Percentiles rank a stretch among this genome's conserved stretches.
Evolutionary conservation across 1,139 yeast species (phyloP).

Genomic region (Scheffersomyces quercinus): DNA sequence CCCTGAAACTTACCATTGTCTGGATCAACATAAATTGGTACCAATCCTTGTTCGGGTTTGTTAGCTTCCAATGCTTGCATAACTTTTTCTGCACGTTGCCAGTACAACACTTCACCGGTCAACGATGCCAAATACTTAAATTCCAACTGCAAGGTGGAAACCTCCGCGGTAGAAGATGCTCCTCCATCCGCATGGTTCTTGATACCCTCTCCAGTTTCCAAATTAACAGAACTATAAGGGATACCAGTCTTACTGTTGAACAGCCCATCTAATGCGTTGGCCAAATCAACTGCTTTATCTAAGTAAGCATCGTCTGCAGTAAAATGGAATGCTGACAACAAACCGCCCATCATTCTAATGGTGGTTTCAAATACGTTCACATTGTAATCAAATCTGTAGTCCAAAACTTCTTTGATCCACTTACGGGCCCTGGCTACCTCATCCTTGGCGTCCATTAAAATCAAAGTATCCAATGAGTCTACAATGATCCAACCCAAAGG

Average conservation of each 20-base stretch:
- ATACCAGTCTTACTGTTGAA: slow-evolving; percentile 66
- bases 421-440: slow-evolving; percentile 64
- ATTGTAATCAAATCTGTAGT: slow-evolving; percentile 58
- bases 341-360: slow-evolving; percentile 90
- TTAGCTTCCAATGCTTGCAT: slow-evolving; percentile 63
- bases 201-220: slow-evolving; percentile 61
- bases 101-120: slow-evolving; percentile 76
- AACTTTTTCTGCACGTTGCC: slow-evolving; percentile 76
- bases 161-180: slow-evolving; percentile 84
- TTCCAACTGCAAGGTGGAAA: slow-evolving; percentile 83
- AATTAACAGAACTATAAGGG: slow-evolving; percentile 79
- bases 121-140: slow-evolving; percentile 78
- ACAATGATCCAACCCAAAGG: slow-evolving; percentile 97
- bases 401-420: slow-evolving; percentile 68
- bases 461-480: slow-evolving; percentile 82
- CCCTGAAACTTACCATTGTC: slow-evolving; percentile 72
- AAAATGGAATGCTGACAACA: slow-evolving; percentile 77
- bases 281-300: slow-evolving; percentile 76
- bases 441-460: slow-evolving; percentile 73
- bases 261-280: slow-evolving; percentile 64
- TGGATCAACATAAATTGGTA: slow-evolving; percentile 78
- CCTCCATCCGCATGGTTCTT: slow-evolving; percentile 67
- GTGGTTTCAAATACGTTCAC: slow-evolving; percentile 93
- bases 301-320: slow-evolving; percentile 70
- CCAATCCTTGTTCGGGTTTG: slow-evolving; percentile 71